Base-by-base conservation (phyloP, 805 yeast species). In the Scheffersomyces coipomensis region DNA sequence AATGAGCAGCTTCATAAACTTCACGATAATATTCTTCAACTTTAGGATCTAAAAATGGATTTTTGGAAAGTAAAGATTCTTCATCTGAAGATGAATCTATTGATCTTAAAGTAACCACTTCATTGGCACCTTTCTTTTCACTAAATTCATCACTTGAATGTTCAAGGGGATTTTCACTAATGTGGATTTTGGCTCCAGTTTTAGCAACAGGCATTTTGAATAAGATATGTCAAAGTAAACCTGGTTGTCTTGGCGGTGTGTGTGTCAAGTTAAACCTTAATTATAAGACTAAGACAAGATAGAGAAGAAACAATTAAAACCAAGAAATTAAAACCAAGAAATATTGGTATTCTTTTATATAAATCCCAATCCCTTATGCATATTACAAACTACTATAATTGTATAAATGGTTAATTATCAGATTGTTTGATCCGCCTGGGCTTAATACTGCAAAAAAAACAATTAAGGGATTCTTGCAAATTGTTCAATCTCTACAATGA, bases 1-100 rank as follows among this genome's bases (percentile, higher is more conserved):
- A 81, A 8, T 71, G 33, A 1, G 60, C 76, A 55, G 3, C 55
- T 46, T 31, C 78, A 79, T 18, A 74, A n/a, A 35, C 32, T 29
- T 23, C 33, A 35, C 34, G 33, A 29, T 40, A 40, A 19, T 40
- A 33, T 19, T 35, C 37, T 11, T 34, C 44, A 10, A 40, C 39
- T 25, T 33, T 37, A 9, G 44, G 37, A 29, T 40, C 44, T 22
- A 35, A 24, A 12, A 35, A 35, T 7, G 38, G 38, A 24, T 35
- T 35, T 18, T 29, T 35, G 21, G 34, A 17, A 23, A 29, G 29
- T 11, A 27, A 31, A 27, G 30, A 27, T 6, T 32, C 37, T 15
- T 19, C 16, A 4, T 26, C 19, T 12, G 38, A 35, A n/a, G 23
- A n/a, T 4, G 38, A 35, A 29, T 35, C 33, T 11, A 35, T 8